Percentiles rank a stretch among this genome's conserved stretches.
phyloP scores from a whole-genome alignment of 2,329 filamentous ascomycete genomes.

The Cercospora zeae-maydis region DNA sequence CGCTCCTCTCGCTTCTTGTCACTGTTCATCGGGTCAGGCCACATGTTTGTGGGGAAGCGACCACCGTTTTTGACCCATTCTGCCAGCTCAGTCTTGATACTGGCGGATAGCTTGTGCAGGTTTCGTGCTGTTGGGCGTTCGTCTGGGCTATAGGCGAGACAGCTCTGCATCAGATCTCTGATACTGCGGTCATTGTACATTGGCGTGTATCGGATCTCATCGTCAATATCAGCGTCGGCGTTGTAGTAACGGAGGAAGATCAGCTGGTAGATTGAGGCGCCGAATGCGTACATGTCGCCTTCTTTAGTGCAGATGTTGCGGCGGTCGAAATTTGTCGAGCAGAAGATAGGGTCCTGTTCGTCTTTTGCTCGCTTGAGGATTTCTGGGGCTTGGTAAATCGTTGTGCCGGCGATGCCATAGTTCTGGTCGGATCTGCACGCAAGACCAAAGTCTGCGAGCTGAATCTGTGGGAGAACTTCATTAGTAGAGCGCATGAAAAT shows the following conservation, averaged over 20 bases:
- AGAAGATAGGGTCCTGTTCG: slow-evolving; percentile 16
- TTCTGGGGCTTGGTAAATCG: slow-evolving; percentile 11
- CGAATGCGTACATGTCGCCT: slow-evolving; percentile 29
- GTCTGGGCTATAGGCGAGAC: background rate
- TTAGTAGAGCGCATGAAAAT: slow-evolving; percentile 13
- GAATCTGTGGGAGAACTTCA: slow-evolving; percentile 9
- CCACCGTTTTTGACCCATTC: slow-evolving; percentile 8
- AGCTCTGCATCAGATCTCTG: slow-evolving; percentile 2
- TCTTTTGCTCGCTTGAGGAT: slow-evolving; percentile 26
- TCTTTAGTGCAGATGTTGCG: slow-evolving; percentile 21
- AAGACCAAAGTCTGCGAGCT: slow-evolving; percentile 16
- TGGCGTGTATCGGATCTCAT: background rate
- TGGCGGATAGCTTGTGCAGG: background rate
- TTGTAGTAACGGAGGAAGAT: slow-evolving; percentile 1
- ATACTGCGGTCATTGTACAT: background rate
- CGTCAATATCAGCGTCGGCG: background rate
- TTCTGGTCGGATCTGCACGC: slow-evolving; percentile 5
- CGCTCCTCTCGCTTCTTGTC: background rate
- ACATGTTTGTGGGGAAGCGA: background rate
- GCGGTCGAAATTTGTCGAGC: background rate
- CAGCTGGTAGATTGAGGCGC: slow-evolving; percentile 25
- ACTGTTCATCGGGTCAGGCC: slow-evolving; percentile 6
- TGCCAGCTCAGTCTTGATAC: slow-evolving; percentile 9
- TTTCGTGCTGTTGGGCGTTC: background rate
- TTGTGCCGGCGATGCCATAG: slow-evolving; percentile 9